A percentile compares a stretch with the other conserved stretches of the same genome.
These are phyloP conservation scores for Alternaria gaisen DNA, from an alignment of 2,329 filamentous ascomycete genomes.

Conservation along the genomic window DNA sequence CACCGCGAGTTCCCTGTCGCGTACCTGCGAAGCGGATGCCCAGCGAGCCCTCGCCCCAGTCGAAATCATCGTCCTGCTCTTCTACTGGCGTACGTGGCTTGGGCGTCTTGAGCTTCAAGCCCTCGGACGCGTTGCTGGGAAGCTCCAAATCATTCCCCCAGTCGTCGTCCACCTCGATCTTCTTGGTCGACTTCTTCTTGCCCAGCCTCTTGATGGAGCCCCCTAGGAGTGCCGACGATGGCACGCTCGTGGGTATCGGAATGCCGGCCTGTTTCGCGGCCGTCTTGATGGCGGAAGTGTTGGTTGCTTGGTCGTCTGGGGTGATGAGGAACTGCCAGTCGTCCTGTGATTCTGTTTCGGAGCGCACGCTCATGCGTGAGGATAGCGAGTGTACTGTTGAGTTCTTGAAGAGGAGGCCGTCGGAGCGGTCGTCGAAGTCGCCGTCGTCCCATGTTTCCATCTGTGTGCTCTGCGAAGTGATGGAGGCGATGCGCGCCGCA, in stretches of 20 bases:
- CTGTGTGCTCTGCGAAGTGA: slow-evolving; percentile 63
- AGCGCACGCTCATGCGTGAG: slow-evolving; percentile 83
- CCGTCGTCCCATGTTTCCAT: slow-evolving; percentile 73
- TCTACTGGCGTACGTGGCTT: slow-evolving; percentile 57
- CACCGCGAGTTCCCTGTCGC: slow-evolving; percentile 77
- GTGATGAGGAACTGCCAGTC: slow-evolving; percentile 88
- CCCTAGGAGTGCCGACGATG: slow-evolving; percentile 86
- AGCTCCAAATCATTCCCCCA: slow-evolving; percentile 62
- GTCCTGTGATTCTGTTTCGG: slow-evolving; percentile 80
- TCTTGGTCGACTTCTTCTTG: slow-evolving; percentile 57
- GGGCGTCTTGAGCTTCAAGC: slow-evolving; percentile 54
- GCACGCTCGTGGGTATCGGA: slow-evolving; percentile 85
- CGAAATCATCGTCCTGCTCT: slow-evolving; percentile 83
- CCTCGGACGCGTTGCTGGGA: slow-evolving; percentile 44
- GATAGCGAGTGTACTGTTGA: slow-evolving; percentile 79
- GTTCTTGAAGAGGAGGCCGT: slow-evolving; percentile 75
- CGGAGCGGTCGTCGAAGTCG: slow-evolving; percentile 53
- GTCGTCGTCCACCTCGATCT: slow-evolving; percentile 59
- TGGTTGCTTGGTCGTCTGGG: slow-evolving; percentile 84
- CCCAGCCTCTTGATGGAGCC: slow-evolving; percentile 93
- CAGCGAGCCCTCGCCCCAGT: slow-evolving; percentile 93
- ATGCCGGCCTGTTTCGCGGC: slow-evolving; percentile 90
- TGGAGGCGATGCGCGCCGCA: slow-evolving; percentile 54
- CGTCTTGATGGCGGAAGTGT: slow-evolving; percentile 78
- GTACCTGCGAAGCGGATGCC: slow-evolving; percentile 91